Evolutionary conservation across 1,139 yeast species (phyloP), one percentile per base, ranked within the genome.

Genomic region (Debaryomyces psychrophilus): DNA sequence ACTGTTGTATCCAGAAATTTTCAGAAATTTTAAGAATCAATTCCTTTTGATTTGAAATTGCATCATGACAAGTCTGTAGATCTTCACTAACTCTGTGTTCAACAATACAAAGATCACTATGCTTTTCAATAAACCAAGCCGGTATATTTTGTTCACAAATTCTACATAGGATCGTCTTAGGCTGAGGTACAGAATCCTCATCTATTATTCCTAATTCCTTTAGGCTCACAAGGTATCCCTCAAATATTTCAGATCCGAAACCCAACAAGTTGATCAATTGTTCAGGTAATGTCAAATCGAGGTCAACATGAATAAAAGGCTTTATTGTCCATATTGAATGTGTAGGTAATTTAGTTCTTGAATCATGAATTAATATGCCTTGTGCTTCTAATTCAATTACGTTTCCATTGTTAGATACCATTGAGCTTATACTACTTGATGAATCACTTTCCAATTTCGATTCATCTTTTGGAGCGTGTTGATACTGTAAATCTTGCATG

Each of bases 111-210:
- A 88, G 71, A 60, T 90, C 96, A 1, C 95, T 85, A 65, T 95
- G 99, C 44, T 85, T 80, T 58, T 92, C 99, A 43, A 93, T 75
- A 85, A 96, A 93, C 99, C 99, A 95, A 1, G 93, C 90, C 1
- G 97, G 97, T n/a, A 92, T 83, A 44, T 81, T 80, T 25, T 84
- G 82, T 59, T 95, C 99, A 65, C 99, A 95, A 17, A 95, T 90
- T 44, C 97, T 77, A 64, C 99, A 95, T 35, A 92, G 70, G 37
- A 90, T 88, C 39, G 83, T 75, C 31, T 85, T 85, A 0, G 96
- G 96, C 26, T 83, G 79, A 0, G 96, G 96, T 0, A 87, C 81
- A 22, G 78, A 74, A 14, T 71, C 76, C 53, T 84, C 87, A 52
- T 85, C 85, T 5, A 82, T 75, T 5, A 85, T 74, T 18, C 82